phyloP scores from a whole-genome alignment of 106 monocot genomes.

The Gastrodia elata region DNA sequence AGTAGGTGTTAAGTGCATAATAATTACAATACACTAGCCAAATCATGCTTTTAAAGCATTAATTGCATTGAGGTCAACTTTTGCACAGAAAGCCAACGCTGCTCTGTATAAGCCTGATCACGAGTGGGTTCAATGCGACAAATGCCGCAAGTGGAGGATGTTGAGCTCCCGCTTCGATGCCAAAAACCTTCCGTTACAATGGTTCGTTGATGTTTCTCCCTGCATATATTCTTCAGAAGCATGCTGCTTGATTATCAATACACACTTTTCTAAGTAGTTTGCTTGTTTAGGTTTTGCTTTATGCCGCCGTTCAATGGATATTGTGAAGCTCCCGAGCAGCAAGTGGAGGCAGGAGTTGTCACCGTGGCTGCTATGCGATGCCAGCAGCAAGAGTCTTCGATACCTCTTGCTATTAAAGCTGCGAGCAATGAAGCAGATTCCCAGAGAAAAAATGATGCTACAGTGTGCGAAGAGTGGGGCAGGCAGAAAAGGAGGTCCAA shows the following conservation, averaged over 20 bases:
- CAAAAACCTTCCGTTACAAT: slow-evolving; percentile 36
- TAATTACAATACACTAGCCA: no score
- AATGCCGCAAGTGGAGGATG: slow-evolving; percentile 76
- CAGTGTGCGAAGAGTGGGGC: background rate
- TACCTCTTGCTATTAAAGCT: background rate
- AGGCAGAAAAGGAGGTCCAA: background rate
- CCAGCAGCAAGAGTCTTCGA: slow-evolving; percentile 13
- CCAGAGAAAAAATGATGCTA: background rate
- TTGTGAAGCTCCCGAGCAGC: slow-evolving; percentile 48
- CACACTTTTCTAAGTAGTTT: no score
- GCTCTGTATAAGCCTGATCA: slow-evolving; percentile 35
- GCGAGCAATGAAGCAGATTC: background rate
- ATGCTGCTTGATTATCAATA: no score
- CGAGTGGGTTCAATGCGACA: slow-evolving; percentile 78
- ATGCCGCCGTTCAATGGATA: slow-evolving; percentile 55
- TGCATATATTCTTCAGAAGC: no score
- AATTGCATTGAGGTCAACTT: no score
- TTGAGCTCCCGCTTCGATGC: slow-evolving; percentile 24
- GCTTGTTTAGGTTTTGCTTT: slow-evolving; percentile 48
- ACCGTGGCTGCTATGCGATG: slow-evolving; percentile 29
- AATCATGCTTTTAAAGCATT: no score
- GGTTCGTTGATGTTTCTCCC: slow-evolving; percentile 29
- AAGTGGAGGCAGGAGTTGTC: slow-evolving; percentile 27
- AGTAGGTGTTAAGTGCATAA: no score
- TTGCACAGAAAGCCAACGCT: slow-evolving; percentile 21